Percentiles rank a stretch among this genome's conserved stretches.
Evolutionary conservation across 2,329 filamentous ascomycete species (phyloP).

Genomic region (Sclerotinia sclerotiorum): DNA sequence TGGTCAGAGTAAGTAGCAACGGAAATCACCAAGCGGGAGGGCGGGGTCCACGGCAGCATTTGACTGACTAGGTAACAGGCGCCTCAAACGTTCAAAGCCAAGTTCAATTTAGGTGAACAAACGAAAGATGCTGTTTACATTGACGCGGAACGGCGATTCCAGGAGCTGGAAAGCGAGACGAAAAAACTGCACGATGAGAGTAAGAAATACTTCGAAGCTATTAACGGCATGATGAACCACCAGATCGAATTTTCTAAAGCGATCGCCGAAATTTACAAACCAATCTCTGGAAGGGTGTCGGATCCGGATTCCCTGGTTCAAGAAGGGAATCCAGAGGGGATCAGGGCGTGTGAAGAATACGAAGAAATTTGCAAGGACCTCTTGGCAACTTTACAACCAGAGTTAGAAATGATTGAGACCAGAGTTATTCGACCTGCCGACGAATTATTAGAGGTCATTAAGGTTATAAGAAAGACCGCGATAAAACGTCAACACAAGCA

Average conservation of each 20-base stretch:
- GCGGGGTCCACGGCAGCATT: slow-evolving; percentile 32
- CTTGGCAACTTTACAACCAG: slow-evolving; percentile 82
- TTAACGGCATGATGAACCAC: slow-evolving; percentile 95
- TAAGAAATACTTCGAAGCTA: slow-evolving; percentile 95
- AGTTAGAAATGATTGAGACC: slow-evolving; percentile 95
- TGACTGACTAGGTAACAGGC: slow-evolving; percentile 51
- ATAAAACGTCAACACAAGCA: slow-evolving; percentile 96
- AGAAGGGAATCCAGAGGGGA: slow-evolving; percentile 89
- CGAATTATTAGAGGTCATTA: slow-evolving; percentile 91
- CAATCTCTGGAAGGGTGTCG: slow-evolving; percentile 92
- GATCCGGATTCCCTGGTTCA: slow-evolving; percentile 81
- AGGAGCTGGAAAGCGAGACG: slow-evolving; percentile 91
- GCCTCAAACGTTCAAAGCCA: slow-evolving; percentile 86
- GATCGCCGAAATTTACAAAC: slow-evolving; percentile 95
- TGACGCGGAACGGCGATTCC: slow-evolving; percentile 89
- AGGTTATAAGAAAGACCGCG: slow-evolving; percentile 85
- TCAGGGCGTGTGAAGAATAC: slow-evolving; percentile 94
- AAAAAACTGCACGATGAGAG: slow-evolving; percentile 97
- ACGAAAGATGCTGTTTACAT: slow-evolving; percentile 94
- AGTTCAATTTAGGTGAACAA: slow-evolving; percentile 93
- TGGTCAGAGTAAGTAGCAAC: slow-evolving; percentile 67
- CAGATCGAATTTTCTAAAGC: slow-evolving; percentile 98
- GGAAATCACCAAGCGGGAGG: slow-evolving; percentile 15
- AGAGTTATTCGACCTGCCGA: slow-evolving; percentile 89
- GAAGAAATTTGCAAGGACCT: slow-evolving; percentile 86